phyloP scores from a whole-genome alignment of 345 rosid species.

The Anacardium occidentale region DNA sequence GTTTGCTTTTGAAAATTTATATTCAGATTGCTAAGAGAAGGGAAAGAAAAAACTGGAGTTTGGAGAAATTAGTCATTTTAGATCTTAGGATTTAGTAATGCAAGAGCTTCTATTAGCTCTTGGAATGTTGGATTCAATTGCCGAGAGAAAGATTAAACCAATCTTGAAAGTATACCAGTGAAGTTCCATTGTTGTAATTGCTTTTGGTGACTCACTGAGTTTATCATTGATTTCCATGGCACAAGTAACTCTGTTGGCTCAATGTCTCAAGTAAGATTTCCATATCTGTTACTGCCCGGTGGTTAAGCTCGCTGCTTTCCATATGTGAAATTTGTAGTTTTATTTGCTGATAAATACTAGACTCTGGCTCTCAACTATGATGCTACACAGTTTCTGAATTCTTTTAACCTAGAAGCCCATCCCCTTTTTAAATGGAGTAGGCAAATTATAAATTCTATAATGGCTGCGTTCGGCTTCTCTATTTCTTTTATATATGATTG shows the following conservation, averaged over 20 bases:
- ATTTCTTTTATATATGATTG: neutral
- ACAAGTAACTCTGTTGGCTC: neutral
- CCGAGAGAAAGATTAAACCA: neutral
- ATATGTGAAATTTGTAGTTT: neutral
- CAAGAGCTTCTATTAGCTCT: neutral
- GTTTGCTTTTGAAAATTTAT: neutral
- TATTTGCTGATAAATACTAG: too few relatives aligned
- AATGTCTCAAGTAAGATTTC: neutral
- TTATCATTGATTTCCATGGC: neutral
- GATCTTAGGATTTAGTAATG: too few relatives aligned
- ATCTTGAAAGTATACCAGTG: neutral
- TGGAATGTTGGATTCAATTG: neutral
- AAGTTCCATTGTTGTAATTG: neutral
- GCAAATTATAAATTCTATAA: neutral
- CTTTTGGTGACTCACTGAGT: neutral
- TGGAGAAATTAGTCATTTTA: neutral
- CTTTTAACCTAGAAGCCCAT: neutral
- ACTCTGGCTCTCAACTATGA: neutral
- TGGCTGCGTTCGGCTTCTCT: neutral
- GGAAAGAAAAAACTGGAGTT: neutral
- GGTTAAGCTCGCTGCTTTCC: neutral
- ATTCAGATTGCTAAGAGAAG: slow-evolving; percentile 10
- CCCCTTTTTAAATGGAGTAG: neutral
- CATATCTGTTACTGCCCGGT: too few relatives aligned
- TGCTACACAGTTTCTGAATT: neutral